A percentile compares a stretch with the other conserved stretches of the same genome.
These are phyloP conservation scores for Apocynum venetum DNA, from an alignment of 257 asterid genomes.

Conservation along the genomic window DNA sequence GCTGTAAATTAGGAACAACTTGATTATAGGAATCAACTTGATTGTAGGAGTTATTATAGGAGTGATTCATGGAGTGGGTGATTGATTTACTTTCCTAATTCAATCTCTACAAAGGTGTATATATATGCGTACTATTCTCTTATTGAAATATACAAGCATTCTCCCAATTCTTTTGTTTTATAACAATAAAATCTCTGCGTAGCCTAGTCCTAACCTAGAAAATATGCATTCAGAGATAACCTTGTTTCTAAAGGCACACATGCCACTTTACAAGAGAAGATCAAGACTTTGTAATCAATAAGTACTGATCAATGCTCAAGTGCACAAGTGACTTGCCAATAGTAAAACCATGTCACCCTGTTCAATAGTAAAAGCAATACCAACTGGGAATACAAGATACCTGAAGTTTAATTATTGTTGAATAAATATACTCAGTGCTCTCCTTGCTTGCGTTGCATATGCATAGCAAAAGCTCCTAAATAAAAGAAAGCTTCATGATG, in stretches of 20 bases:
- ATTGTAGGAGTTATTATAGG: too few species aligned
- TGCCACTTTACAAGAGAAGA: neutral
- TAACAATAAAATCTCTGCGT: neutral
- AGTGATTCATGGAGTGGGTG: too few species aligned
- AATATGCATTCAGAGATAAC: neutral
- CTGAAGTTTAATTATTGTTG: conserved; percentile 87
- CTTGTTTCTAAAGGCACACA: neutral
- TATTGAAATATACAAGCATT: too few species aligned
- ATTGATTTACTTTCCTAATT: too few species aligned
- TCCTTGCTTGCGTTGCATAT: conserved; percentile 83
- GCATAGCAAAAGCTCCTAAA: conserved; percentile 84
- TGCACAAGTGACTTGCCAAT: neutral
- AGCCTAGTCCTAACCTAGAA: neutral
- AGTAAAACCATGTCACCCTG: neutral
- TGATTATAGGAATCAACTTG: too few species aligned
- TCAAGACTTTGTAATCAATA: neutral
- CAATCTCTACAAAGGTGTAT: too few species aligned
- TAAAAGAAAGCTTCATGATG: conserved; percentile 16
- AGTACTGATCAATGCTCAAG: neutral
- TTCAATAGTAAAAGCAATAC: conserved; percentile 4
- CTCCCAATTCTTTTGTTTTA: too few species aligned
- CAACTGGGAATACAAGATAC: conserved; percentile 33
- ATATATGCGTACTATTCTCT: too few species aligned
- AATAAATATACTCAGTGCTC: conserved; percentile 84
- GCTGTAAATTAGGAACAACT: too few species aligned